Evolutionary conservation across 139 green algal genomes (phyloP).

Genomic region (Chlamydomonas sp.): DNA sequence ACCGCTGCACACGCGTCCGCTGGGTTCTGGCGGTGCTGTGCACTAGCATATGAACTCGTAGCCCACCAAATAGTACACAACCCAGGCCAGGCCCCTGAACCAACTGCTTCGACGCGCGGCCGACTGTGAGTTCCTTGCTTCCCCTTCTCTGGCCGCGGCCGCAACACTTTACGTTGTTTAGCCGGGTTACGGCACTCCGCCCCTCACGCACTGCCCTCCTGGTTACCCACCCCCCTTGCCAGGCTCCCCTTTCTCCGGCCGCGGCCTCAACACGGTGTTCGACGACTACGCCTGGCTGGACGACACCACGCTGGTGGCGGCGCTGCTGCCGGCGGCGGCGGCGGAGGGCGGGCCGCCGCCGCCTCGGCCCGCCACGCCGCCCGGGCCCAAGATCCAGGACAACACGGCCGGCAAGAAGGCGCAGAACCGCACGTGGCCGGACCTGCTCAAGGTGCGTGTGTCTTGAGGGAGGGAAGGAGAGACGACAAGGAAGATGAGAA

Average conservation of each 20-base stretch:
- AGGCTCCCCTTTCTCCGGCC: conserved; percentile 39
- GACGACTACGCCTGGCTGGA: conserved; percentile 85
- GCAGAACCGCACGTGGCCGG: conserved; percentile 92
- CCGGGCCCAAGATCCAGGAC: conserved; percentile 86
- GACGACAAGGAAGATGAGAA: not conserved
- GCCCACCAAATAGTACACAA: too few relatives aligned
- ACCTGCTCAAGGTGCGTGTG: conserved; percentile 85
- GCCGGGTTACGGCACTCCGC: not conserved
- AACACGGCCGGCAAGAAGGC: conserved; percentile 77
- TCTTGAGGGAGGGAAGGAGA: not conserved
- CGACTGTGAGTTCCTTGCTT: too few relatives aligned
- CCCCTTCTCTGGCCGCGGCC: too few relatives aligned
- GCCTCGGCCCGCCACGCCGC: conserved; percentile 55
- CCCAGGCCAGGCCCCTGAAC: too few relatives aligned
- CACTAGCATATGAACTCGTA: too few relatives aligned
- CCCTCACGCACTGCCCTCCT: not conserved
- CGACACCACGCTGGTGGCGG: conserved; percentile 83
- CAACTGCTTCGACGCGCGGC: too few relatives aligned
- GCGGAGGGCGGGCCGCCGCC: conserved; percentile 3
- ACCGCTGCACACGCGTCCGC: too few relatives aligned
- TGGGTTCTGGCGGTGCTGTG: too few relatives aligned
- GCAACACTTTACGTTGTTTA: too few relatives aligned
- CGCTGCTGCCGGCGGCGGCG: conserved; percentile 38
- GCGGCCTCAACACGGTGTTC: conserved; percentile 67
- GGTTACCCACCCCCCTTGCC: conserved; percentile 73